Conservation (phyloP, 2,329 filamentous ascomycete species). For the Paraphoma sp. region DNA sequence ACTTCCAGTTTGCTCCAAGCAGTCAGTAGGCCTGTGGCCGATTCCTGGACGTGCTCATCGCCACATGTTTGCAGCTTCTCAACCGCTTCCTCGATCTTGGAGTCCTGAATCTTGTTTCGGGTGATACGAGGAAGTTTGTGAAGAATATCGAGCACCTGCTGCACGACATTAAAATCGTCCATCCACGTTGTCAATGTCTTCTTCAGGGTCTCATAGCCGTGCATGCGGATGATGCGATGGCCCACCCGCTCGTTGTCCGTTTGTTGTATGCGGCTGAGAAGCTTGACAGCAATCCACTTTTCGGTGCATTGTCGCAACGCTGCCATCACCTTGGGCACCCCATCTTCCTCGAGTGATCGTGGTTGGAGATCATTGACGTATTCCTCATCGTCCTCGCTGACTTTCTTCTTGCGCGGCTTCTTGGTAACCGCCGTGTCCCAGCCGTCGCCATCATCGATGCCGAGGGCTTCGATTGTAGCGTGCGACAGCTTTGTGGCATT, state of each 20-base stretch:
- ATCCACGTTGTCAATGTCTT: slow-evolving; percentile 83
- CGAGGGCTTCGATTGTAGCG: slow-evolving; percentile 90
- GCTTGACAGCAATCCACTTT: slow-evolving; percentile 98
- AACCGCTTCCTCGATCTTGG: slow-evolving; percentile 88
- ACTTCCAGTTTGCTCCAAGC: slow-evolving; percentile 90
- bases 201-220: slow-evolving; percentile 95
- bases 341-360: slow-evolving; percentile 78
- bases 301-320: slow-evolving; percentile 97
- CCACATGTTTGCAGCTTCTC: slow-evolving; percentile 70
- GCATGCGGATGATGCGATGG: slow-evolving; percentile 91
- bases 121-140: slow-evolving; percentile 89
- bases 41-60: slow-evolving; percentile 76
- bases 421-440: slow-evolving; percentile 92
- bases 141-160: slow-evolving; percentile 89
- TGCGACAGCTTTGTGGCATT: slow-evolving; percentile 89
- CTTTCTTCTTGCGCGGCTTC: slow-evolving; percentile 91
- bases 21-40: slow-evolving; percentile 74
- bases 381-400: slow-evolving; percentile 89
- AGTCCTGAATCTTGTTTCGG: slow-evolving; percentile 95
- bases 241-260: slow-evolving; percentile 87
- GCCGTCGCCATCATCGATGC: slow-evolving; percentile 88
- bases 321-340: slow-evolving; percentile 93
- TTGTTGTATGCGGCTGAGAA: slow-evolving; percentile 85
- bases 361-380: slow-evolving; percentile 90
- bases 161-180: slow-evolving; percentile 86